Evolutionary conservation across 2,329 filamentous ascomycete species (phyloP), one percentile per base, ranked within the genome.

Genomic region (Penicillium polonicum): DNA sequence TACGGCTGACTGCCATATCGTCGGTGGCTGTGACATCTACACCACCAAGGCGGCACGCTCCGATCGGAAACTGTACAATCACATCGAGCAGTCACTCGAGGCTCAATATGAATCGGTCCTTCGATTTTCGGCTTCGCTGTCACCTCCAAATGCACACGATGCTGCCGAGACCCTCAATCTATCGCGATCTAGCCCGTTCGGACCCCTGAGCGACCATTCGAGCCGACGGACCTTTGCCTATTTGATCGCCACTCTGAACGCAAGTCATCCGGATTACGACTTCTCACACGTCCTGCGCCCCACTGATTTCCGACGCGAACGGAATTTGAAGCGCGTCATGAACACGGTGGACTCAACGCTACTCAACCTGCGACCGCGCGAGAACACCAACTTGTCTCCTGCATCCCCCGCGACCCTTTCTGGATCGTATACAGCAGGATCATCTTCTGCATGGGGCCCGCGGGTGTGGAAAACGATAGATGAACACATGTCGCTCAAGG

Each of bases 41-140:
- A 97, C 93, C 10, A 97, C 92, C 27, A 99, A 99, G 77, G 92
- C 94, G 31, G 92, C 93, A 55, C 92, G 92, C 45, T 88, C 88
- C 62, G 94, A 99, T 74, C 97, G 97, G 84, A 97, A 97, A 73
- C 82, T 99, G 9, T 97, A 97, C 82, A 95, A 92, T 77, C 90
- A 88, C 72, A 97, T 99, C 71, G 92, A 97, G 73, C 87, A 90
- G 70, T 92, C 90, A 31, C 85, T 99, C 58, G 92, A 95, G 74
- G 89, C 90, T 38, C 91, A 96, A 75, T 92, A 97, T 82, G 90
- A 92, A 66, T 90, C 92, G 8, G 85, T 96, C 2, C 82, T 97
- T 49, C 89, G 91, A 62, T 85, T 96, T 29, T 92, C 93, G 31
- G 90, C 91, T 19, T 92, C 90, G 48, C 82, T 97, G 21, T 95